phyloP scores from a whole-genome alignment of 2,329 filamentous ascomycete species.

The Helicocarpus griseus region DNA sequence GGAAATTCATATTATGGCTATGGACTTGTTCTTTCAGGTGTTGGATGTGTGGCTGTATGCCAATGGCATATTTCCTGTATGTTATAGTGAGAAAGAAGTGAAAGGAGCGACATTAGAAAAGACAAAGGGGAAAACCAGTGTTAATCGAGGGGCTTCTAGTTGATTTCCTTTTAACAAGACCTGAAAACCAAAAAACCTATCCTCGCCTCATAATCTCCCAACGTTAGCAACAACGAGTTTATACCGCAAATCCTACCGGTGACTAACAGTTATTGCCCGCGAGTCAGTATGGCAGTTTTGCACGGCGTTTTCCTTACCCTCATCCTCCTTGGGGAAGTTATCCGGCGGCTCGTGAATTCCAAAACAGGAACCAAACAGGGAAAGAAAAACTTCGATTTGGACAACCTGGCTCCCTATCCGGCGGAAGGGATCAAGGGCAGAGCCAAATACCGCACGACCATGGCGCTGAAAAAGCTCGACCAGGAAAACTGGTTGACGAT shows the following conservation, averaged over 20 bases:
- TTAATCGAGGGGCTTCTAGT: background rate
- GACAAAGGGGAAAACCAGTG: background rate
- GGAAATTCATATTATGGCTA: background rate
- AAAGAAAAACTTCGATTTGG: constrained; percentile 17
- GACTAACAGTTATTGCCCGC: background rate
- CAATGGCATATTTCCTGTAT: too few relatives aligned
- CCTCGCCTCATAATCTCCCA: background rate
- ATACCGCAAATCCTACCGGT: too few relatives aligned
- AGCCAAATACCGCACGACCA: constrained; percentile 35
- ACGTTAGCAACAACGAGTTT: background rate
- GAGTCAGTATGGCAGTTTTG: background rate
- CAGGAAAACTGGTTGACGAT: constrained; percentile 40
- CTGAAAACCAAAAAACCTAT: background rate
- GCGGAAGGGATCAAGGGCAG: constrained; percentile 29
- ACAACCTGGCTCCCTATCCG: constrained; percentile 28
- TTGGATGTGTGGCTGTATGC: background rate
- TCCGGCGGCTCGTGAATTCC: constrained; percentile 14
- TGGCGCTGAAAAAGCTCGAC: constrained; percentile 40
- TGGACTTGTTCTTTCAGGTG: background rate
- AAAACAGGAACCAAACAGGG: constrained; percentile 1
- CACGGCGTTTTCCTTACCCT: constrained; percentile 5
- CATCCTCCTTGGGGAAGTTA: constrained; percentile 18
- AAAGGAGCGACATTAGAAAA: background rate
- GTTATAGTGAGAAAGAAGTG: background rate
- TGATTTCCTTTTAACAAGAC: background rate